Base-by-base conservation (phyloP, 2,329 filamentous ascomycete genomes). In the Rasamsonia emersonii region DNA sequence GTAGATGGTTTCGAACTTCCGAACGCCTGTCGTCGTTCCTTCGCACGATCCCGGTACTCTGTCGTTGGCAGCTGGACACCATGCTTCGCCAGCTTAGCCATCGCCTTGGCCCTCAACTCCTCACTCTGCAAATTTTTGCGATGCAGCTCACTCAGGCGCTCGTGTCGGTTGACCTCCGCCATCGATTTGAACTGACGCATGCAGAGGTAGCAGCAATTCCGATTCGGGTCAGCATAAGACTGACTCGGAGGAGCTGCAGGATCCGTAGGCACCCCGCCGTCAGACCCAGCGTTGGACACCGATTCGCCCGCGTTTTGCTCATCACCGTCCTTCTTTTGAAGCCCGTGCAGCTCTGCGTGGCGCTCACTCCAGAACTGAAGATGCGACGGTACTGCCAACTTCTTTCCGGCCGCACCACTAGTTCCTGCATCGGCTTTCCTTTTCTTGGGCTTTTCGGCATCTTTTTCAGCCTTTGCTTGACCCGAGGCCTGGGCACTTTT, bases 341-440 rank as follows among this genome's bases (percentile, higher is more conserved):
- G 68, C 36, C 73, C 71, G 45, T 79, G 75, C 15, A 82, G 60
- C 46, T 83, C 77, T 2, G 77, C 77, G 47, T 81, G 77, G 30
- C 78, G 75, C 46, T 81, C 75, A 29, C 75, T 74, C 79, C 79
- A 83, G 53, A 79, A 80, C 53, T 82, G 75, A 27, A 83, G 63
- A 53, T 82, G 77, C 1, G 77, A 74, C 3, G 75, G 71, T 30
- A 79, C 67, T 5, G 68, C 62, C 43, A 75, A 48, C 34, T 66
- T 67, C 41, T 63, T 63, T 5, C 46, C 39, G 6, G 47, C 40
- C 4, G 43, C 51, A 19, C 50, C 47, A 31, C 30, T 59, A 11
- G 54, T 50, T 3, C 56, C 46, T 4, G 48, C 40, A n/a, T 67
- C 64, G 2, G 63, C 58, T 39, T 69, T 68, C 38, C 63, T 50